A percentile compares a stretch with the other conserved stretches of the same genome.
phyloP scores from a whole-genome alignment of 1,284 basidiomycete genomes.

The Pseudozyma pruni region DNA sequence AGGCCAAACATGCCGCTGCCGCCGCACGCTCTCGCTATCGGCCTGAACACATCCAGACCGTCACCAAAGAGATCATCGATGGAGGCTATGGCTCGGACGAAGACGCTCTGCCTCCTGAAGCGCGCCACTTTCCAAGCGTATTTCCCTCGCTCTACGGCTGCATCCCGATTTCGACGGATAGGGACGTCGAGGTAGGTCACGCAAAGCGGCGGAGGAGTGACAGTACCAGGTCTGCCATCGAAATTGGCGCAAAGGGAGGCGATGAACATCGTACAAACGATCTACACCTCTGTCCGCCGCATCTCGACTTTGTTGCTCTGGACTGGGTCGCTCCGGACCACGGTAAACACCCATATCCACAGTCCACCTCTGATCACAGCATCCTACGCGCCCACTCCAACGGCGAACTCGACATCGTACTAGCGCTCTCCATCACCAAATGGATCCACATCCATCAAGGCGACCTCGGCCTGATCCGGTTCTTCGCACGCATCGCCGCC shows the following conservation, averaged over 20 bases:
- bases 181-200: neutral
- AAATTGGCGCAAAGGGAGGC: neutral
- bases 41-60: neutral
- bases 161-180: too few relatives aligned
- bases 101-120: slow-evolving; percentile 8
- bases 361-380: neutral
- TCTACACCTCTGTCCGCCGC: neutral
- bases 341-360: too few relatives aligned
- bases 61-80: neutral
- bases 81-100: neutral
- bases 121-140: slow-evolving; percentile 26
- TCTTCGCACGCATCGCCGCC: slow-evolving; percentile 23
- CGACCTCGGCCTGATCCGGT: slow-evolving; percentile 19
- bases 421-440: slow-evolving; percentile 46
- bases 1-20: slow-evolving; percentile 24
- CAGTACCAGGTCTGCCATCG: neutral
- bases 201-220: slow-evolving; percentile 9
- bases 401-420: slow-evolving; percentile 11
- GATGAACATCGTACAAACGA: too few relatives aligned
- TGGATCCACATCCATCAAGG: slow-evolving; percentile 47
- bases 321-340: slow-evolving; percentile 32
- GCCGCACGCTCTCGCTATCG: slow-evolving; percentile 19
- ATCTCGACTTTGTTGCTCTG: slow-evolving; percentile 15
- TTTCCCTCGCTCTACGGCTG: slow-evolving; percentile 30
- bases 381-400: neutral